Base-by-base conservation (phyloP, 192 early-diverging fungal species). In the Backusella parvicylindrica region DNA sequence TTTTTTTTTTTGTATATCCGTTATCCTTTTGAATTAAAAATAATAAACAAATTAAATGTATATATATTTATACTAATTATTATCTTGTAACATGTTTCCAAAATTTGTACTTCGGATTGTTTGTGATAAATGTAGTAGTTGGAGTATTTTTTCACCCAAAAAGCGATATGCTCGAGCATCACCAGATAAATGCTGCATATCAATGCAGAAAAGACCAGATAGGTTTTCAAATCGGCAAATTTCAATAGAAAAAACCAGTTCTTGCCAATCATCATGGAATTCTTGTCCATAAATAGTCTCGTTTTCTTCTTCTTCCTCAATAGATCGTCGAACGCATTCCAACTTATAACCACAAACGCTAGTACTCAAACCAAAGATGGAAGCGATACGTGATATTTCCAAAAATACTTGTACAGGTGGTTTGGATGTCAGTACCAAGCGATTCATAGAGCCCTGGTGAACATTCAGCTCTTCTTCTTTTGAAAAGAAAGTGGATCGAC, bases 151-250 rank as follows among this genome's bases (percentile, higher is more conserved):
- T 67, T 92, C 87, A 72, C 91, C 91, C 47, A 93, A 75, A 68
- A 89, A 91, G 82, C 91, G 91, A 84, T 91, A 93, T 0, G 88
- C 83, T 86, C 90, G 90, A 38, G 84, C 83, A 72, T 91, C 92
- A 38, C 91, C 92, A 72, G 86, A 87, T 73, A 90, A 83, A 6
- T 88, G 86, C 18, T 87, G 87, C 37, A 92, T 79, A 70, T 91
- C 89, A 38, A 93, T 90, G 36, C 89, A 91, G 63, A 91, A 92
- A 28, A 93, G 76, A 26, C 87, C 87, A 70, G 85, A 88, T 35
- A 98, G 75, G 75, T 97, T 95, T 84, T 94, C 93, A 80, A 97
- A 92, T 76, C 88, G 87, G 79, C 95, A 95, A 36, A 98, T 79
- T 85, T 96, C 95, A 33, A 98, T 88, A 4, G 89, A 85, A 81